Conservation (phyloP, 1,139 yeast genomes). For the Lodderomyces parapsilosis region DNA sequence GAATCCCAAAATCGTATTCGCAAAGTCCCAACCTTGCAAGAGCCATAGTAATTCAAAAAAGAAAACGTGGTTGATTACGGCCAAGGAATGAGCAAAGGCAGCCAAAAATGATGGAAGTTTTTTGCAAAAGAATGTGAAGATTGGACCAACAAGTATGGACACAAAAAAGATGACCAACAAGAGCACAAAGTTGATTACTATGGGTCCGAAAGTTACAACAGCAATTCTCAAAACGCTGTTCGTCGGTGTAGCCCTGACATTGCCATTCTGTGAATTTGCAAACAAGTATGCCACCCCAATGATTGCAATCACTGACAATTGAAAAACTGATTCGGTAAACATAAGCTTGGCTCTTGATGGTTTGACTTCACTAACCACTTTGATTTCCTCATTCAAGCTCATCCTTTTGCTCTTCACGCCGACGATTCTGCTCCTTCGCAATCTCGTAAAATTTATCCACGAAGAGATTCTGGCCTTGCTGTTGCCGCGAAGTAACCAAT, state of each 20-base stretch:
- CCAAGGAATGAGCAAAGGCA: constrained; percentile 40
- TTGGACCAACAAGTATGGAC: constrained; percentile 49
- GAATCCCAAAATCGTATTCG: constrained; percentile 49
- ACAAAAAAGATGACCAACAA: constrained; percentile 38
- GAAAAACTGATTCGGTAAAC: constrained; percentile 29
- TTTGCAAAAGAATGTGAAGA: constrained; percentile 31
- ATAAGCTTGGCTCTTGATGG: constrained; percentile 41
- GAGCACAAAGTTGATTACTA: constrained; percentile 40
- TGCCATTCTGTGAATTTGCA: constrained; percentile 44
- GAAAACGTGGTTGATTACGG: constrained; percentile 40
- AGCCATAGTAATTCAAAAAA: constrained; percentile 53
- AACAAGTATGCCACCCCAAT: constrained; percentile 43
- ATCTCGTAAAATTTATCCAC: constrained; percentile 43
- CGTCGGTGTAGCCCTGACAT: constrained; percentile 25
- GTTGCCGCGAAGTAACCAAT: constrained; percentile 49
- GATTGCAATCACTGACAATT: constrained; percentile 24
- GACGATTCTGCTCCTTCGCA: constrained; percentile 40
- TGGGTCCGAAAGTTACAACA: constrained; percentile 47
- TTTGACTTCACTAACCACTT: constrained; percentile 30
- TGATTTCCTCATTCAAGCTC: constrained; percentile 22
- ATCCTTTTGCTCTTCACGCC: constrained; percentile 38
- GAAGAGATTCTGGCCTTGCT: constrained; percentile 27
- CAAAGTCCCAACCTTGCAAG: constrained; percentile 52
- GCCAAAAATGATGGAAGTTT: constrained; percentile 47
- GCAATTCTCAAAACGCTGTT: constrained; percentile 39